Base-by-base conservation (phyloP, 2,329 filamentous ascomycete genomes). In the Colletotrichum melonis region DNA sequence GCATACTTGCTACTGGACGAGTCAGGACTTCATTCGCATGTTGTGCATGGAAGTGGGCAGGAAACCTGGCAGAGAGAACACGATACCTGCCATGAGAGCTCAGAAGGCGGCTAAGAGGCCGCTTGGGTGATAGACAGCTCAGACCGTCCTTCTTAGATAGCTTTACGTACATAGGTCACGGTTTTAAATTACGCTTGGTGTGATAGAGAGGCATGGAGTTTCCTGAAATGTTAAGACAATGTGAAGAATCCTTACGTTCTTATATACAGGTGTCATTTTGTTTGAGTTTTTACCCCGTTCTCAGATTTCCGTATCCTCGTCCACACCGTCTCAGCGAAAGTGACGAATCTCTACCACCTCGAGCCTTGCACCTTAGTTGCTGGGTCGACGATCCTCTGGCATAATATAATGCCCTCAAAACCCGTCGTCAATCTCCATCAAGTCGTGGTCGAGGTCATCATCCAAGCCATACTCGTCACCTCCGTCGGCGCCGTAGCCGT, bases 1-100 rank as follows among this genome's bases (percentile, higher is more conserved):
- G 9, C 97, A 99, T 82, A 95, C 94, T 69, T 96, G 94, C 80
- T 99, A 99, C 82, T 99, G 97, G 97, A 89, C 91, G 2, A 92
- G 93, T 78, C 90, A 87, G 32, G 97, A 98, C 80, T 95, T 99
- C 81, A 92, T 97, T n/a, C 87, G 95, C 57, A 92, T 98, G 86
- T 84, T 98, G 63, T 97, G 97, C 56, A 87, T 96, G 38, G 97
- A 99, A 83, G 92, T 97, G 77, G 95, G 95, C 3, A 87, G 96
- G 75, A 87, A 87, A 76, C 89, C 91, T 5, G 95, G 96, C 0
- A 91, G 89, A 76, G 86, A 88, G 3, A 82, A 89, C 75, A 88
- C 89, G 1, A 77, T 93, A 60, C 87, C 87, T 1, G 86, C 85
- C 7, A 89, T 93, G 86, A 87, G 88, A 76, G 91, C 90, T 12